Evolutionary conservation across 345 rosid genomes (phyloP).

Genomic region (Anacardium occidentale): DNA sequence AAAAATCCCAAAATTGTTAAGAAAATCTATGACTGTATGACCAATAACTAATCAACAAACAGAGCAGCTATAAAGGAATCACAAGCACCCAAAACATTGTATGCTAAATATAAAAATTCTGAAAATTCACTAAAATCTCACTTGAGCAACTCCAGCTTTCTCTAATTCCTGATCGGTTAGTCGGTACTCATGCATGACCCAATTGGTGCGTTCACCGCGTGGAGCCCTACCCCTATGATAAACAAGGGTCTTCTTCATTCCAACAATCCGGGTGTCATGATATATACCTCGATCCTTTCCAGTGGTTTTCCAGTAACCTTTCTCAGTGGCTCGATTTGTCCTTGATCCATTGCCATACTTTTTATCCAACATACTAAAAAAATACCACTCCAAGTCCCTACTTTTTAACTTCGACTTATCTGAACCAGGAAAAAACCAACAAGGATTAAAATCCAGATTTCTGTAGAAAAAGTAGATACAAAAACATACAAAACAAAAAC

Average conservation of each 20-base stretch:
- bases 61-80: background rate
- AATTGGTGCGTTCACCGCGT: conserved; percentile 70
- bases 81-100: background rate
- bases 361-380: conserved; percentile 74
- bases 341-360: conserved; percentile 83
- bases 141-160: conserved; percentile 59
- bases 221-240: conserved; percentile 94
- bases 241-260: conserved; percentile 98
- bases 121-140: conserved; percentile 34
- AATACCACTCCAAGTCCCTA: conserved; percentile 96
- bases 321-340: conserved; percentile 92
- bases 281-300: conserved; percentile 79
- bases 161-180: conserved; percentile 59
- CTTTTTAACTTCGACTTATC: conserved; percentile 76
- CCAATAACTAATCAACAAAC: background rate
- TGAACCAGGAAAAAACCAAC: conserved; percentile 21
- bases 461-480: background rate
- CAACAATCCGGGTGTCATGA: conserved; percentile 46
- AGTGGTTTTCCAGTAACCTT: conserved; percentile 95
- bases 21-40: background rate
- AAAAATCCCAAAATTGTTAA: no score
- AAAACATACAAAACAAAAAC: background rate
- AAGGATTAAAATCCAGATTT: background rate
- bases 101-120: background rate
- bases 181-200: conserved; percentile 99